Base-by-base conservation (phyloP, 805 yeast species). In the Saturnispora kantuleensis region DNA sequence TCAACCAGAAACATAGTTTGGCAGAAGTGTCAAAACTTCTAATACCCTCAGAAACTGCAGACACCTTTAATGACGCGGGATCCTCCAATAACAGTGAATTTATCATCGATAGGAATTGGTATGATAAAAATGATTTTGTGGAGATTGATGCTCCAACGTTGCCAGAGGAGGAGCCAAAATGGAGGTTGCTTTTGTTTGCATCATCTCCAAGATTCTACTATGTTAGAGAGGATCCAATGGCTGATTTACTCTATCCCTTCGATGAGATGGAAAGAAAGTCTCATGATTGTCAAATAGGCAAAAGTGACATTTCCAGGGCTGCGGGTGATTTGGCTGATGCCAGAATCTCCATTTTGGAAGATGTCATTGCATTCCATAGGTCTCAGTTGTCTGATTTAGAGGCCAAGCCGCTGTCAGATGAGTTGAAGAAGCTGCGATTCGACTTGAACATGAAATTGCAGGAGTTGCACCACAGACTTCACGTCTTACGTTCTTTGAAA, bases 41-140 rank as follows among this genome's bases (percentile, higher is more conserved):
- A 1, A 51, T 47, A 13, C 56, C 48, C 11, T 45, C 46, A 34
- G 51, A 28, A 10, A 53, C 17, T 29, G 46, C 44, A 2, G 26
- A 21, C 26, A 21, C 8, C 26, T 21, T 21, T 21, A 21, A 21
- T 35, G 41, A 51, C 7, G 39, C 56, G 6, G 44, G 48, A 3
- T 47, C 58, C 1, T 47, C 52, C 3, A 26, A 39, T 4, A 41
- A 37, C 17, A 50, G 50, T 31, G 55, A 49, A 3, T 56, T 51
- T 2, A 29, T 37, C 3, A 39, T 46, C 31, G 57, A 53, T 35
- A 37, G 48, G 21, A 48, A 45, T 3, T 88, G 96, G 96, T 67
- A 76, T 39, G 94, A 87, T 55, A 62, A 68, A 17, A 82, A 83
- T 46, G 96, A 88, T 57, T 88, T 75, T 52, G 65, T 75, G 10